These are phyloP conservation scores for Exserohilum rostratum DNA, from an alignment of 2,329 filamentous ascomycete species.

Conservation along the genomic window DNA sequence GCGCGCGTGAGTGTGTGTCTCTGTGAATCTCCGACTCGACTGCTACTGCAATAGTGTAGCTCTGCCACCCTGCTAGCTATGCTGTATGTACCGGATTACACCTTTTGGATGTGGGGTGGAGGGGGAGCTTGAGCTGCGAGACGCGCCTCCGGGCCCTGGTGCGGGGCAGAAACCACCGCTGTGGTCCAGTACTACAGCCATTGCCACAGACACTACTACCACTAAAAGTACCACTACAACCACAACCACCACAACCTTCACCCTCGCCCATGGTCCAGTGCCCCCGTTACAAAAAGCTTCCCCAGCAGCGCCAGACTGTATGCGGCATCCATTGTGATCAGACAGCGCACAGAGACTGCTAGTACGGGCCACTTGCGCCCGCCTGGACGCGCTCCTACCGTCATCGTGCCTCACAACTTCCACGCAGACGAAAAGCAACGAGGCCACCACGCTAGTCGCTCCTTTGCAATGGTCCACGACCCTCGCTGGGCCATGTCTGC, in stretches of 20 bases:
- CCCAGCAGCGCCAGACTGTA: background rate
- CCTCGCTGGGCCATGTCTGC: slow-evolving; percentile 1
- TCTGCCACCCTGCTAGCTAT: background rate
- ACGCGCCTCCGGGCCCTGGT: slow-evolving; percentile 11
- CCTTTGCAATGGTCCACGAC: slow-evolving; percentile 8
- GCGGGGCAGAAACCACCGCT: slow-evolving; percentile 19
- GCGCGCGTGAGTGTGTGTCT: background rate
- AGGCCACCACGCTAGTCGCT: slow-evolving; percentile 9
- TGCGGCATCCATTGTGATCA: background rate
- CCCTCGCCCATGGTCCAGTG: background rate
- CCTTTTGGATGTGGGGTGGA: slow-evolving; percentile 1
- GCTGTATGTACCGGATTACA: background rate
- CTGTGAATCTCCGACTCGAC: too few relatives aligned
- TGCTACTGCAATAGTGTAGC: too few relatives aligned
- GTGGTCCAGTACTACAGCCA: background rate
- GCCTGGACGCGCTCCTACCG: slow-evolving; percentile 8
- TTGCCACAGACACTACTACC: background rate
- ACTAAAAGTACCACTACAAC: background rate
- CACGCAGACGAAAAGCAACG: slow-evolving; percentile 10
- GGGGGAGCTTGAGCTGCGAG: slow-evolving; percentile 13
- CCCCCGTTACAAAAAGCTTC: background rate
- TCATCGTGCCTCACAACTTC: slow-evolving; percentile 18
- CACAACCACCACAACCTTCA: background rate
- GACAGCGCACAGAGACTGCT: background rate
- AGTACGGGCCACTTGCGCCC: background rate